Conservation (phyloP, 306 rosid species). For the Medicago arabica region DNA sequence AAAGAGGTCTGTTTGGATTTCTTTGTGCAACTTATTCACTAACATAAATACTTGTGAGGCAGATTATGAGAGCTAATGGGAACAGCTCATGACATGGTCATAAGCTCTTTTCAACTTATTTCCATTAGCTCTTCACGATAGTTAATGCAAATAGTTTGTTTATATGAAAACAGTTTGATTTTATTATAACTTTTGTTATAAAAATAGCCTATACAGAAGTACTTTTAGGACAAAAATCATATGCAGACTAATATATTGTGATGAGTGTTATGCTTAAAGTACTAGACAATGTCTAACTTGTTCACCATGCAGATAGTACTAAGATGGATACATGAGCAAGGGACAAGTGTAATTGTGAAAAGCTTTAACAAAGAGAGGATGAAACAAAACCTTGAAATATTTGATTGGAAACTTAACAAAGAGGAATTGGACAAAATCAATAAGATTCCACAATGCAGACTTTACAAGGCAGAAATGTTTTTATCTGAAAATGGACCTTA, state of each 20-base stretch:
- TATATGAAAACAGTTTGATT: not conserved
- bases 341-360: constrained; percentile 38
- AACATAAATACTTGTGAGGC: not conserved
- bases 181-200: too few relatives aligned
- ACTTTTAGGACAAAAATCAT: not conserved
- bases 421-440: constrained; percentile 38
- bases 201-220: not conserved
- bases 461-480: constrained; percentile 9
- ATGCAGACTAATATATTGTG: not conserved
- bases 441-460: constrained; percentile 51
- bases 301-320: constrained; percentile 41
- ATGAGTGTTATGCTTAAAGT: not conserved
- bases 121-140: too few relatives aligned
- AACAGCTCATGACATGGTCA: not conserved
- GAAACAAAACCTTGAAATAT: constrained; percentile 54
- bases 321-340: constrained; percentile 45
- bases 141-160: too few relatives aligned
- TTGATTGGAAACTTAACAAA: constrained; percentile 38
- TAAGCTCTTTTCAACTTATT: not conserved
- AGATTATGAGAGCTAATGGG: not conserved
- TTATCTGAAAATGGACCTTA: constrained; percentile 48
- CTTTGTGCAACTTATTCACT: too few relatives aligned
- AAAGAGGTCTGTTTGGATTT: not conserved
- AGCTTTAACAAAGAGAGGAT: constrained; percentile 64
- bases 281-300: not conserved